Base-by-base conservation (phyloP, 441 rosid species). In the Gossypium davidsonii region DNA sequence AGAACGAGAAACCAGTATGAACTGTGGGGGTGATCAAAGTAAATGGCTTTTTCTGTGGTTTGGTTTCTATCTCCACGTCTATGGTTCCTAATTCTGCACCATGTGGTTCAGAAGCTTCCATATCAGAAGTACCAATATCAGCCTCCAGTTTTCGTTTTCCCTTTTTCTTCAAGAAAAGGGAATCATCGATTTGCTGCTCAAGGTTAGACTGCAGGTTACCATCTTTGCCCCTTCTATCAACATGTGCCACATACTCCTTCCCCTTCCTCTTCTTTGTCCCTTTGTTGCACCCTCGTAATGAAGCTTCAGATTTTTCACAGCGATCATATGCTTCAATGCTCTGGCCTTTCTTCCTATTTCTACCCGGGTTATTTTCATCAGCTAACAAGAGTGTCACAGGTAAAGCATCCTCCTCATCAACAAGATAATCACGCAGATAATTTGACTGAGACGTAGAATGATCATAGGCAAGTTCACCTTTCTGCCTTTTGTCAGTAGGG, bases 1-100 rank as follows among this genome's bases (percentile, higher is more conserved):
- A 93, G 88, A 96, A 96, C 34, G 98, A 93, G 83, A 96, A 93
- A 70, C 97, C 92, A 28, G 96, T 83, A 77, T 90, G 97, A 79
- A 92, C 96, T 21, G 99, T 92, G 3, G 99, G 99, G 20, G 92
- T 92, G 72, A 96, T 93, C 79, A 92, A 88, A 53, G 86, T 84
- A 83, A 87, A 93, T 4, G 96, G 88, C 78, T 93, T 96, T 84
- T 91, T 96, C 80, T 83, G 90, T 31, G 90, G 94, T 74, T 89
- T 88, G 39, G 77, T 84, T 83, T 93, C 97, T 62, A 81, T 74
- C 86, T 89, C 99, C 63, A 83, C 73, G 74, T 88, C 96, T 46
- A 78, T 64, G 42, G 77, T 71, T 67, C 79, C 89, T 5, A 76
- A 78, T 74, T 87, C 90, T 56, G 80, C 53, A 76, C 83, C 71